Conservation (phyloP, 192 early-diverging fungal genomes). For the Coemansia sp. region DNA sequence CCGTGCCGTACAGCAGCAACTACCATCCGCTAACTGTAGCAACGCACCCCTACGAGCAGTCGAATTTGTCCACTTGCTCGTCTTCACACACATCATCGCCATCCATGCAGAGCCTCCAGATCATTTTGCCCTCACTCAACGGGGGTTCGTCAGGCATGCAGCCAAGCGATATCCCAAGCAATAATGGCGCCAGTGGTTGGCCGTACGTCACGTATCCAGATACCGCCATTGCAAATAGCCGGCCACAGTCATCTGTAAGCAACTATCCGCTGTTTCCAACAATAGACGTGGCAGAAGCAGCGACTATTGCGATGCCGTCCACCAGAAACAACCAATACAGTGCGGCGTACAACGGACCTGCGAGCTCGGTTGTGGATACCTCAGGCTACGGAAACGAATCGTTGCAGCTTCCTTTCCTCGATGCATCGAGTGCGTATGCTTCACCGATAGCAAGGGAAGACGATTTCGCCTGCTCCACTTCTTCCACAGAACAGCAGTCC, state of each 20-base stretch:
- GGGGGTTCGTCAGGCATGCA: not conserved
- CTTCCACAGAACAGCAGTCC: not conserved
- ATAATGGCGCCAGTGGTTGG: not conserved
- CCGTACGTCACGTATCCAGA: not conserved
- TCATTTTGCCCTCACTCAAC: not conserved
- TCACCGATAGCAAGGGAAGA: not conserved
- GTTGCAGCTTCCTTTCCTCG: not conserved
- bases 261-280: not conserved
- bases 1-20: not conserved
- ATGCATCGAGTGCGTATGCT: not conserved
- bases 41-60: no score
- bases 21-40: not conserved
- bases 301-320: not conserved
- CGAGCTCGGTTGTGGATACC: not conserved
- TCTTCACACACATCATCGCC: not conserved
- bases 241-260: not conserved
- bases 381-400: not conserved
- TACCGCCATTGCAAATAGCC: not conserved
- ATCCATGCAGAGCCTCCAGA: not conserved
- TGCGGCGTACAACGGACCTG: not conserved
- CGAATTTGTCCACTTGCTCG: not conserved
- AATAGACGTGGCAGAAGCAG: not conserved
- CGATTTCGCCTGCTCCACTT: not conserved
- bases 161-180: not conserved
- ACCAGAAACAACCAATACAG: not conserved